Percentiles rank a stretch among this genome's conserved stretches.
Conservation (phyloP, 2,329 filamentous ascomycete genomes). For the Talaromyces rugulosus region DNA sequence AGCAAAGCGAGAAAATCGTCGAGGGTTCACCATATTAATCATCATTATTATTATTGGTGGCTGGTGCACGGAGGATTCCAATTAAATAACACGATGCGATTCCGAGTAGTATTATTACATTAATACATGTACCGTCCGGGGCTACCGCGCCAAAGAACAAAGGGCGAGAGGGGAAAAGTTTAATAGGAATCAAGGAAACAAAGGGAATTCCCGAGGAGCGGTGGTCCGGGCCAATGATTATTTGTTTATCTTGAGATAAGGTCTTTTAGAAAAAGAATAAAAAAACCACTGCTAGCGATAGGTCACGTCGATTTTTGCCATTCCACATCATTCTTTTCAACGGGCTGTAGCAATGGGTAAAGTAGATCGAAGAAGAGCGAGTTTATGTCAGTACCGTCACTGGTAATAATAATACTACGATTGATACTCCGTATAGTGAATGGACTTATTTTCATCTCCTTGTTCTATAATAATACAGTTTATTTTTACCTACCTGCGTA, state of each 20-base stretch:
- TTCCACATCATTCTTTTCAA: too few species aligned
- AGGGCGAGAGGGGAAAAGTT: not conserved
- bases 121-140: not conserved
- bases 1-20: not conserved
- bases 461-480: too few species aligned
- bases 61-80: not conserved
- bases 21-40: not conserved
- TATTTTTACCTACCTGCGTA: not conserved
- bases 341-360: too few species aligned
- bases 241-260: not conserved
- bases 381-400: too few species aligned
- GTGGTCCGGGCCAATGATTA: not conserved
- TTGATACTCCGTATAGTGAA: too few species aligned
- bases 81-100: not conserved
- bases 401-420: too few species aligned
- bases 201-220: not conserved
- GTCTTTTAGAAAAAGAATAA: too few species aligned
- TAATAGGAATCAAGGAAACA: not conserved
- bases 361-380: too few species aligned
- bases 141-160: not conserved
- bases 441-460: too few species aligned
- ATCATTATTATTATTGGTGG: not conserved
- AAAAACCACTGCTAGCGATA: too few species aligned
- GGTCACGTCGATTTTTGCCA: too few species aligned
- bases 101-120: not conserved